A percentile compares a stretch with the other conserved stretches of the same genome.
Evolutionary conservation across 2,329 filamentous ascomycete genomes (phyloP).

Genomic region (Aspergillus hortae): DNA sequence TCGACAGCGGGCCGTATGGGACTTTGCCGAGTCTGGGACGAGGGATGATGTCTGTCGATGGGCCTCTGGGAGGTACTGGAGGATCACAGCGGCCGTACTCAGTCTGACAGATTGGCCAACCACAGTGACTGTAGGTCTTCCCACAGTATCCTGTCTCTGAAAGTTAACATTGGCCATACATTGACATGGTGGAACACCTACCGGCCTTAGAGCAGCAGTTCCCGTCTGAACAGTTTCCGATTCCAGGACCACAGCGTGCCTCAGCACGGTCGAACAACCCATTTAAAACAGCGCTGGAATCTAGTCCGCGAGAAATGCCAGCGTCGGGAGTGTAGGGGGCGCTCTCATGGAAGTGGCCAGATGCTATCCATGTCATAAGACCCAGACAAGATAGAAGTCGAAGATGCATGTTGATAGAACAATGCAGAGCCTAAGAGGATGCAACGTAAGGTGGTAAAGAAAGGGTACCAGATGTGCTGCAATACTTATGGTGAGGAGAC

Average conservation of each 20-base stretch:
- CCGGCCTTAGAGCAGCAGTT: slow-evolving; percentile 40
- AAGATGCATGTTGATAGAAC: background rate
- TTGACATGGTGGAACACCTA: slow-evolving; percentile 12
- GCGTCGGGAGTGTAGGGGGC: background rate
- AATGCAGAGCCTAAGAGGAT: slow-evolving; percentile 4
- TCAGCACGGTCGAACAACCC: slow-evolving; percentile 14
- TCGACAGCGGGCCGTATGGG: slow-evolving; percentile 33
- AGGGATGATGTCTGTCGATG: slow-evolving; percentile 30
- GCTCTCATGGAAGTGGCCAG: slow-evolving; percentile 11
- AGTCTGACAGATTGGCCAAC: slow-evolving; percentile 39
- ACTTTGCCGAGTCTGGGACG: slow-evolving; percentile 35
- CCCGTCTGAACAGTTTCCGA: slow-evolving; percentile 31
- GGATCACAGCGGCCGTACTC: slow-evolving; percentile 40
- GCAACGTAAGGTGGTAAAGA: background rate
- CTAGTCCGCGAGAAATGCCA: background rate
- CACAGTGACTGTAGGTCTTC: slow-evolving; percentile 33
- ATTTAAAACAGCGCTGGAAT: background rate
- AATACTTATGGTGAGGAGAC: background rate
- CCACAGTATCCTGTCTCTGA: slow-evolving; percentile 35
- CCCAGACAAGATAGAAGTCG: slow-evolving; percentile 11
- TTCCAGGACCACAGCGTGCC: slow-evolving; percentile 33
- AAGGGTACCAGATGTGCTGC: background rate
- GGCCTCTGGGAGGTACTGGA: slow-evolving; percentile 30
- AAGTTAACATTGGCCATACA: background rate
- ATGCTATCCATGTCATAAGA: slow-evolving; percentile 12